Percentiles rank a stretch among this genome's conserved stretches.
phyloP scores from a whole-genome alignment of 1,284 basidiomycete species.

The Apiotrichum sp. region DNA sequence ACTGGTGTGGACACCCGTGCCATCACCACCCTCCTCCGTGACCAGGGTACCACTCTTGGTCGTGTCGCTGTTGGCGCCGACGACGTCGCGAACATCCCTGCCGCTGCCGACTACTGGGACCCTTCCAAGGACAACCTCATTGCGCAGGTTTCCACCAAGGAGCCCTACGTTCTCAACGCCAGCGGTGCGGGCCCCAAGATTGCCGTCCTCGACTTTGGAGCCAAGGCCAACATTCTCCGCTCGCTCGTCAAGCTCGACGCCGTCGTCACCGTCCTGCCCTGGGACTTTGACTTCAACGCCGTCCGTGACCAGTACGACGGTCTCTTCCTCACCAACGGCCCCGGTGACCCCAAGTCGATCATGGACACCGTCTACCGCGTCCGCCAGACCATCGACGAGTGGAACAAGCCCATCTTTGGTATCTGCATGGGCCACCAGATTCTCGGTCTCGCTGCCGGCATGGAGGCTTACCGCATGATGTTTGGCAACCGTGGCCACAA shows the following conservation, averaged over 20 bases:
- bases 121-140: conserved; percentile 89
- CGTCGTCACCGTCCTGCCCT: conserved; percentile 89
- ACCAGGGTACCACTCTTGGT: conserved; percentile 95
- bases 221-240: conserved; percentile 94
- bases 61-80: conserved; percentile 80
- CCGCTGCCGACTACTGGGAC: conserved; percentile 76
- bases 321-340: conserved; percentile 93
- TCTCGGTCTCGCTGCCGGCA: conserved; percentile 91
- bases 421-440: conserved; percentile 99
- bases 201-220: conserved; percentile 94
- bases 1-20: conserved; percentile 97
- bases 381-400: conserved; percentile 73
- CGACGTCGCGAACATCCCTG: conserved; percentile 57
- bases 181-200: conserved; percentile 74
- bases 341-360: conserved; percentile 87
- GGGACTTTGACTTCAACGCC: conserved; percentile 93
- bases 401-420: conserved; percentile 91
- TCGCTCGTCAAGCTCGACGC: conserved; percentile 85
- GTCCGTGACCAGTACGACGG: conserved; percentile 89
- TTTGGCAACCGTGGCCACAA: conserved; percentile 99
- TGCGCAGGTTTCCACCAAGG: conserved; percentile 80
- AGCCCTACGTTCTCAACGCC: conserved; percentile 80
- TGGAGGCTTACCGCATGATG: conserved; percentile 77
- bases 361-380: conserved; percentile 77
- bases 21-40: conserved; percentile 85